Conservation (phyloP, 2,329 filamentous ascomycete species). For the Lasiodiplodia gonubiensis region DNA sequence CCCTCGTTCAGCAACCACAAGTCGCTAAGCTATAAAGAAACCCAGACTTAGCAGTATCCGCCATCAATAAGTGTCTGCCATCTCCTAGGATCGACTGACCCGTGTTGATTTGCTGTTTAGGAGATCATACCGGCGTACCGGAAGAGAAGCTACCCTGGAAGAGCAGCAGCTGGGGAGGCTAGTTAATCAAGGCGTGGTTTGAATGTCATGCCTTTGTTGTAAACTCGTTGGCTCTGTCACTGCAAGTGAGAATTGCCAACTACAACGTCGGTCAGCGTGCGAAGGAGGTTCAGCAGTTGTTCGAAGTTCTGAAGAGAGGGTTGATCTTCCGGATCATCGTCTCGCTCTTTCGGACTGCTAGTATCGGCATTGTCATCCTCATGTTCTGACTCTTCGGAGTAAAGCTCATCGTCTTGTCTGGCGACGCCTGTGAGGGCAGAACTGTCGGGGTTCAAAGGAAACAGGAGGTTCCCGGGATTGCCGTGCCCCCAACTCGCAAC, state of each 20-base stretch:
- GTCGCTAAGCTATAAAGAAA: no score
- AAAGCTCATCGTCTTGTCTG: neutral
- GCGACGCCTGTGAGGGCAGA: neutral
- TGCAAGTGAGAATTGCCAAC: neutral
- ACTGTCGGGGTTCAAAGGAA: conserved; percentile 3
- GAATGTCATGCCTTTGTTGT: neutral
- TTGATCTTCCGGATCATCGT: neutral
- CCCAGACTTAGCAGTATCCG: neutral
- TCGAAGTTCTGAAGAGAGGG: conserved; percentile 1
- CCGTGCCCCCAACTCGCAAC: neutral
- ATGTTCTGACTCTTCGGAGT: neutral
- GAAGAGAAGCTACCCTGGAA: neutral
- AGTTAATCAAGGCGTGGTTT: neutral
- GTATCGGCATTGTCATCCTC: neutral
- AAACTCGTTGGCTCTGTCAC: conserved; percentile 17
- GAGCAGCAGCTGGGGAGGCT: neutral
- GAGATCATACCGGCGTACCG: neutral
- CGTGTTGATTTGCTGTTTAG: neutral
- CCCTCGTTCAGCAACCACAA: no score
- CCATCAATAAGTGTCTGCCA: neutral
- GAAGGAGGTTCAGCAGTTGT: conserved; percentile 5
- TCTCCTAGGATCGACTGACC: neutral
- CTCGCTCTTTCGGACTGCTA: neutral
- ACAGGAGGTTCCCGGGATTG: neutral
- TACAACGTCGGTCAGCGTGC: neutral